Conservation (phyloP, 2,329 filamentous ascomycete genomes). For the Penicillium sp. region DNA sequence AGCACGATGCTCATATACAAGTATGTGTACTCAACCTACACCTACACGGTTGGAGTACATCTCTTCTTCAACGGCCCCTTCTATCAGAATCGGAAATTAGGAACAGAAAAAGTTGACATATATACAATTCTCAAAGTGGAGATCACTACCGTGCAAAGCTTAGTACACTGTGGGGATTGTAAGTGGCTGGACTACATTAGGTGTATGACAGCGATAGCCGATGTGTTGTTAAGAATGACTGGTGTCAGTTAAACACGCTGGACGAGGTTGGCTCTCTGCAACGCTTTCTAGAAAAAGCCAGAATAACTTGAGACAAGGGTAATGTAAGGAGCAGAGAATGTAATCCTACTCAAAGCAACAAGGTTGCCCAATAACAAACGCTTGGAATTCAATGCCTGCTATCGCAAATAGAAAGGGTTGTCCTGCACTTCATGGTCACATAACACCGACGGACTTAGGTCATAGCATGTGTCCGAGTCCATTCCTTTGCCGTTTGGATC, state of each 20-base stretch:
- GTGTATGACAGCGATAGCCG: not conserved
- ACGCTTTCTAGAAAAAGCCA: conserved; percentile 9
- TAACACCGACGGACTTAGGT: conserved; percentile 37
- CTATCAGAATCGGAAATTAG: not conserved
- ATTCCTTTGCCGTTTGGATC: conserved; percentile 86
- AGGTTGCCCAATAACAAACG: conserved; percentile 13
- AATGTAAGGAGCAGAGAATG: conserved; percentile 7
- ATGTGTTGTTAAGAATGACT: not conserved
- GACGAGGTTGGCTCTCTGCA: conserved; percentile 16
- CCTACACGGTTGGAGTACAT: not conserved
- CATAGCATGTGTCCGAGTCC: conserved; percentile 80
- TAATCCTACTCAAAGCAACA: conserved; percentile 10
- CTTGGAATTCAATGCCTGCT: conserved; percentile 16
- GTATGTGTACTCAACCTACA: not conserved
- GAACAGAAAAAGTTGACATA: not conserved
- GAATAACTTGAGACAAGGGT: not conserved
- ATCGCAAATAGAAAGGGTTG: conserved; percentile 10
- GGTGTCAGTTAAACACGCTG: not conserved
- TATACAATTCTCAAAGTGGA: not conserved
- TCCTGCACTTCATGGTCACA: conserved; percentile 33
- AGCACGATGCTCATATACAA: not conserved
- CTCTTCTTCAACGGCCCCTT: not conserved
- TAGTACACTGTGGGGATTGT: not conserved
- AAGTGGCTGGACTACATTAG: not conserved
- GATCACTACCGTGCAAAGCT: not conserved